phyloP scores from a whole-genome alignment of 2,329 filamentous ascomycete genomes.

The Coniochaeta sp. region DNA sequence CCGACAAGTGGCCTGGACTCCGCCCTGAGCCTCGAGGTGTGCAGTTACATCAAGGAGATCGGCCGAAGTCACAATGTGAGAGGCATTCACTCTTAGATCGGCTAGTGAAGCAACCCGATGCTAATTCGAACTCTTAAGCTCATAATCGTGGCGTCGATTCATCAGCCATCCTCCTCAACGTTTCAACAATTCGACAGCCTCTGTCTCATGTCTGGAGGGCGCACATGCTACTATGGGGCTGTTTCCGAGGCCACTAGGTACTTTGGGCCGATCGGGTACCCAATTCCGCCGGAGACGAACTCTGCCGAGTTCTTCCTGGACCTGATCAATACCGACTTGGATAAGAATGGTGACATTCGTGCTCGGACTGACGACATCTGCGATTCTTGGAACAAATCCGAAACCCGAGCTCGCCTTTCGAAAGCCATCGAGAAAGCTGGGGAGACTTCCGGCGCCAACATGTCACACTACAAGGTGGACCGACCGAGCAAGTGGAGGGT shows the following conservation, averaged over 20 bases:
- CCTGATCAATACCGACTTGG: slow-evolving; percentile 71
- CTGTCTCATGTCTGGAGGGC: slow-evolving; percentile 63
- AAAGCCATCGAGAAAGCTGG: not conserved
- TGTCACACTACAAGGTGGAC: not conserved
- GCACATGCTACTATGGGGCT: slow-evolving; percentile 66
- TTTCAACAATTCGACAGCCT: slow-evolving; percentile 77
- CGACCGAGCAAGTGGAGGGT: slow-evolving; percentile 27
- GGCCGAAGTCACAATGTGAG: slow-evolving; percentile 59
- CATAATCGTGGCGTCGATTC: slow-evolving; percentile 75
- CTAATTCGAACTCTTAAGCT: slow-evolving; percentile 38
- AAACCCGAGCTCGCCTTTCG: not conserved
- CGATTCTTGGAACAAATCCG: not conserved
- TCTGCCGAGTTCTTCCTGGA: slow-evolving; percentile 77
- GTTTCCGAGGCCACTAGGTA: slow-evolving; percentile 50
- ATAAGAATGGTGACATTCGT: slow-evolving; percentile 19
- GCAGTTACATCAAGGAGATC: slow-evolving; percentile 62
- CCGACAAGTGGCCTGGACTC: slow-evolving; percentile 81
- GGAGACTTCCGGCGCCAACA: not conserved
- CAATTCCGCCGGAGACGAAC: slow-evolving; percentile 65
- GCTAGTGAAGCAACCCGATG: not conserved
- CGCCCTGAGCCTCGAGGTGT: slow-evolving; percentile 67
- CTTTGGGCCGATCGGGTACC: slow-evolving; percentile 53
- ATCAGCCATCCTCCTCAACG: slow-evolving; percentile 75
- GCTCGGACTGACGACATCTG: not conserved
- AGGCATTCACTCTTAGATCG: not conserved